phyloP scores from a whole-genome alignment of 352 stramenopile genomes.

The Pythium guiyangense region DNA sequence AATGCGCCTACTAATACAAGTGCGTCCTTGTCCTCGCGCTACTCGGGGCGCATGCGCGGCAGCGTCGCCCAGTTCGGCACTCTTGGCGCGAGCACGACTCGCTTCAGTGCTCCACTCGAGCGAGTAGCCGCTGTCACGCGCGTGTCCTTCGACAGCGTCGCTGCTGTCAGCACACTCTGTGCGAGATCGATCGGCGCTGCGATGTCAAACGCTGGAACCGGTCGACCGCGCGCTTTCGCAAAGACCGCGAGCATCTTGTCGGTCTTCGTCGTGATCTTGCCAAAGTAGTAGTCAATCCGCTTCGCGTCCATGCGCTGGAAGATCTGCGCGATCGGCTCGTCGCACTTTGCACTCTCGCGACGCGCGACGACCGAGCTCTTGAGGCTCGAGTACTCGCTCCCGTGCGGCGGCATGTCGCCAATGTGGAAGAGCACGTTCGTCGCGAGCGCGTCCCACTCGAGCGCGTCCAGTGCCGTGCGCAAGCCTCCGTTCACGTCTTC shows the following conservation, averaged over 20 bases:
- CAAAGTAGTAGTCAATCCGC: constrained; percentile 34
- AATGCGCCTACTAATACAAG: too few relatives aligned
- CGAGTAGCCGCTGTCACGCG: too few relatives aligned
- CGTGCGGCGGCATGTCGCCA: constrained; percentile 34
- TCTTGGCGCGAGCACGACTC: too few relatives aligned
- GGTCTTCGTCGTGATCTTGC: constrained; percentile 24
- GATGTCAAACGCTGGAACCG: background rate
- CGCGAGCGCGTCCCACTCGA: constrained; percentile 21
- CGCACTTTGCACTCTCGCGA: constrained; percentile 2
- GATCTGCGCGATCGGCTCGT: constrained; percentile 10
- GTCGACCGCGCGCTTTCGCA: constrained; percentile 6
- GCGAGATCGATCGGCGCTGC: background rate
- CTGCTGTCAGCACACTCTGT: background rate
- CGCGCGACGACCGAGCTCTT: constrained; percentile 11
- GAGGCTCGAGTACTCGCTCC: constrained; percentile 22
- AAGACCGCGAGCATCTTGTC: constrained; percentile 31
- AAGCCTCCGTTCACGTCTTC: constrained; percentile 41
- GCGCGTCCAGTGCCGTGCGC: constrained; percentile 12
- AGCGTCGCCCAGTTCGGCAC: background rate
- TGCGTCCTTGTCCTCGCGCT: too few relatives aligned
- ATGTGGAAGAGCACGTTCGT: constrained; percentile 39
- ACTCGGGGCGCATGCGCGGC: too few relatives aligned
- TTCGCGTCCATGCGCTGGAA: constrained; percentile 5
- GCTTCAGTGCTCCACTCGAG: too few relatives aligned
- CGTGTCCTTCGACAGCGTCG: background rate